These are phyloP conservation scores for Tricholoma matsutake DNA, from an alignment of 768 basidiomycete genomes.

Conservation along the genomic window DNA sequence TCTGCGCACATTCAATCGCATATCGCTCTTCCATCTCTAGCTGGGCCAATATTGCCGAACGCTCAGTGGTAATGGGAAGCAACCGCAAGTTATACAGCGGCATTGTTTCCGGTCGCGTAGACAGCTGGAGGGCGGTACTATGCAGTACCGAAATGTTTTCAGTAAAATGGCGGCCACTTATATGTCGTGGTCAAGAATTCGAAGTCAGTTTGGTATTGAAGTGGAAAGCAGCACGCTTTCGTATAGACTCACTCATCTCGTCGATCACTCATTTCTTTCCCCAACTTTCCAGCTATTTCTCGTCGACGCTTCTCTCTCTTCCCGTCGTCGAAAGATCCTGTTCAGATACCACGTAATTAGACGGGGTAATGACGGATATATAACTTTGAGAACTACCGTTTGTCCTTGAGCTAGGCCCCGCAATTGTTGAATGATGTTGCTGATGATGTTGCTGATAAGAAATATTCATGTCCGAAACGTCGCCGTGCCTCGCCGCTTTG, in stretches of 20 bases:
- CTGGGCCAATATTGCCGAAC: slow-evolving; percentile 69
- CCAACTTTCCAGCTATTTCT: slow-evolving; percentile 65
- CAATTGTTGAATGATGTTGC: slow-evolving; percentile 32
- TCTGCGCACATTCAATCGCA: slow-evolving; percentile 61
- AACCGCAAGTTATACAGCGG: slow-evolving; percentile 68
- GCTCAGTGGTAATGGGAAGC: slow-evolving; percentile 71
- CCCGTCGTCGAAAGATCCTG: slow-evolving; percentile 31
- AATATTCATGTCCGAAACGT: slow-evolving; percentile 29
- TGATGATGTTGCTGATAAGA: slow-evolving; percentile 36
- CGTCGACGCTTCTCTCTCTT: slow-evolving; percentile 67
- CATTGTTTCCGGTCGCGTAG: slow-evolving; percentile 64
- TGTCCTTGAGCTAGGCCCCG: slow-evolving; percentile 40
- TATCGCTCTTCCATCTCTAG: slow-evolving; percentile 66
- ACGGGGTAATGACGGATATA: slow-evolving; percentile 1
- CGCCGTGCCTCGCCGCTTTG: slow-evolving; percentile 33
- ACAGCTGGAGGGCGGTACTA: slow-evolving; percentile 55
- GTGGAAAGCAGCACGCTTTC: slow-evolving; percentile 1
- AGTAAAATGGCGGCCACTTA: slow-evolving; percentile 56
- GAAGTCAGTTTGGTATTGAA: slow-evolving; percentile 4
- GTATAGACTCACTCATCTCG: slow-evolving; percentile 62
- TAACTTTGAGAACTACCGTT: slow-evolving; percentile 34
- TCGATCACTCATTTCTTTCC: slow-evolving; percentile 71
- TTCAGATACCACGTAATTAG: not conserved
- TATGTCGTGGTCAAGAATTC: slow-evolving; percentile 1
- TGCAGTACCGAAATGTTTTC: slow-evolving; percentile 64